phyloP scores from a whole-genome alignment of 2,329 filamentous ascomycete genomes.

The Monosporascus sp. region DNA sequence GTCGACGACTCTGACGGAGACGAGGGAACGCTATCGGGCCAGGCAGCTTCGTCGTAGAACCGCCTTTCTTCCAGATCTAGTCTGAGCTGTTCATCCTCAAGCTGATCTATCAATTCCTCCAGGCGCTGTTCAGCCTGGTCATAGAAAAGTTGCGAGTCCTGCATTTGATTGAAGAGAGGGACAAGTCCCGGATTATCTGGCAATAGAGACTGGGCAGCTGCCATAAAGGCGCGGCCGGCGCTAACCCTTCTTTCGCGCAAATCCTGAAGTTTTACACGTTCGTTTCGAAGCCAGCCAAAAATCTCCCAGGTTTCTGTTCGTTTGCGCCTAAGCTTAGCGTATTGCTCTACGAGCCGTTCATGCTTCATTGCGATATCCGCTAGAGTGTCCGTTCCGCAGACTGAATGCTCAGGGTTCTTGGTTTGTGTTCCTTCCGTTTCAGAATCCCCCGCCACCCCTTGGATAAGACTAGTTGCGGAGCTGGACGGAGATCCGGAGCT shows the following conservation, averaged over 20 bases:
- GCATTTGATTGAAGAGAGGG: slow-evolving; percentile 19
- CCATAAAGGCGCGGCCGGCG: slow-evolving; percentile 20
- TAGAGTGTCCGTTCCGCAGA: not conserved
- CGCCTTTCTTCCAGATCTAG: slow-evolving; percentile 17
- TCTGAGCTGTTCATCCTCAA: slow-evolving; percentile 17
- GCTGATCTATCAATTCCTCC: slow-evolving; percentile 21
- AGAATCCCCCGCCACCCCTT: not conserved
- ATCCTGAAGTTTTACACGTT: slow-evolving; percentile 13
- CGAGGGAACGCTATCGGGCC: slow-evolving; percentile 6
- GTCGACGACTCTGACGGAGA: not conserved
- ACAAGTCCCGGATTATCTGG: slow-evolving; percentile 12
- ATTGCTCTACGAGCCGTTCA: slow-evolving; percentile 14
- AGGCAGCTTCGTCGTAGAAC: slow-evolving; percentile 19
- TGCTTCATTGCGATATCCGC: slow-evolving; percentile 3
- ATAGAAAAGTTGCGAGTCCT: slow-evolving; percentile 11
- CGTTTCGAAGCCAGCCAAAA: slow-evolving; percentile 14
- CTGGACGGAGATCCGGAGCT: too few species aligned
- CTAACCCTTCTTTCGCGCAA: slow-evolving; percentile 18
- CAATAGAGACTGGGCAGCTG: slow-evolving; percentile 16
- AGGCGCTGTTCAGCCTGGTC: slow-evolving; percentile 22
- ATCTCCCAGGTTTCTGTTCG: slow-evolving; percentile 13
- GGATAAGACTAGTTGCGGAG: not conserved
- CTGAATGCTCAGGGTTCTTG: not conserved
- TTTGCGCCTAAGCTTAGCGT: slow-evolving; percentile 9
- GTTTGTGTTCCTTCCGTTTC: not conserved